Percentiles rank a stretch among this genome's conserved stretches.
Conservation (phyloP, 768 basidiomycete species). For the Boletus edulis region DNA sequence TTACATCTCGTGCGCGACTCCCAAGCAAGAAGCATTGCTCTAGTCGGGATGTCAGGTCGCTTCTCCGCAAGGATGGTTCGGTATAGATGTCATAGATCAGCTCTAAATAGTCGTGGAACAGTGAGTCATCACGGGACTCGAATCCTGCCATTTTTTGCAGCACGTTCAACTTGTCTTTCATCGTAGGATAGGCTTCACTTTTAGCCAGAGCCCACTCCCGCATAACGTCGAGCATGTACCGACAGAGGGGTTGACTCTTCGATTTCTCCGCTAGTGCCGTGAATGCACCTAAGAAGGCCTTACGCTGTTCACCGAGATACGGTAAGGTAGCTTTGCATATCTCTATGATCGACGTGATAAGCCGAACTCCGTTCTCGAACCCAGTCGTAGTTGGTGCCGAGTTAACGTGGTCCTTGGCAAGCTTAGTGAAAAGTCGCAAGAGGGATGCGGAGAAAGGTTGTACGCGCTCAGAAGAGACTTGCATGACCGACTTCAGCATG, state of each 20-base stretch:
- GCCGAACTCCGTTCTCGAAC: conserved; percentile 59
- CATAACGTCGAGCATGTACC: conserved; percentile 81
- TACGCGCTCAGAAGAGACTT: conserved; percentile 76
- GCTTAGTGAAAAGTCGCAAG: conserved; percentile 80
- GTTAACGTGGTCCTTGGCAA: conserved; percentile 85
- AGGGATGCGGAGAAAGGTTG: conserved; percentile 75
- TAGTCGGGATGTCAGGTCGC: conserved; percentile 89
- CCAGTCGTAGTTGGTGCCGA: conserved; percentile 45
- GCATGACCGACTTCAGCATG: conserved; percentile 84
- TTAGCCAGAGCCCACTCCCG: conserved; percentile 87
- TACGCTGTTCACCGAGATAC: conserved; percentile 82
- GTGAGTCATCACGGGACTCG: conserved; percentile 72
- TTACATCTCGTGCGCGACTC: conserved; percentile 77
- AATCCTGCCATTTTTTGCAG: conserved; percentile 85
- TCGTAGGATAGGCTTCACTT: conserved; percentile 83
- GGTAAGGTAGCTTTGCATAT: conserved; percentile 81
- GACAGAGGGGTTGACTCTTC: conserved; percentile 72
- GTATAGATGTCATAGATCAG: conserved; percentile 95
- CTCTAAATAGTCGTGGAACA: conserved; percentile 83
- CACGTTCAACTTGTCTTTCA: conserved; percentile 93
- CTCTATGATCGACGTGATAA: conserved; percentile 78
- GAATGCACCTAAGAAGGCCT: conserved; percentile 74
- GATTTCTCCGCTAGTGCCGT: conserved; percentile 88
- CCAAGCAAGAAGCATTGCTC: conserved; percentile 94
- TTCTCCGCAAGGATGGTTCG: conserved; percentile 78